Conservation (phyloP, 2,329 filamentous ascomycete genomes). For the Sarocladium brachiariae region DNA sequence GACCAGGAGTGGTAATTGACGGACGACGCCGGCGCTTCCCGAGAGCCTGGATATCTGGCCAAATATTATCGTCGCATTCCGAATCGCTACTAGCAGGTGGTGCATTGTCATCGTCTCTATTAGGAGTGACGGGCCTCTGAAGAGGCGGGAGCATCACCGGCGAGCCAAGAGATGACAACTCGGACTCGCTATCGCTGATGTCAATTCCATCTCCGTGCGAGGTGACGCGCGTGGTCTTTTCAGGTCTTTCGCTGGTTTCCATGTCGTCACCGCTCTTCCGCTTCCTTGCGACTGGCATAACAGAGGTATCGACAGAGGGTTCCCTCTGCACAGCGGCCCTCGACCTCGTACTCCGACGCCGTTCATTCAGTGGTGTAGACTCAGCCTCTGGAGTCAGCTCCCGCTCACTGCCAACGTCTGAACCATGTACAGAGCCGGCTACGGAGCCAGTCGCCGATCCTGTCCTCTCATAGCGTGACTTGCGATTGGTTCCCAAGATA, state of each 20-base stretch:
- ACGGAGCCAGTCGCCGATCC: slow-evolving; percentile 14
- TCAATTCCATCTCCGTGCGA: slow-evolving; percentile 14
- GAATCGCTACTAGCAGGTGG: slow-evolving; percentile 49
- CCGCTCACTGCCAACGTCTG: slow-evolving; percentile 28
- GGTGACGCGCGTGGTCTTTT: slow-evolving; percentile 26
- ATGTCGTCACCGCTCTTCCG: slow-evolving; percentile 48
- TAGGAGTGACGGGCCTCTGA: slow-evolving; percentile 33
- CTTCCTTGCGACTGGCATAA: slow-evolving; percentile 38
- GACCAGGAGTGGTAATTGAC: slow-evolving; percentile 29
- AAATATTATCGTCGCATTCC: slow-evolving; percentile 34
- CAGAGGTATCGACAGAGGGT: slow-evolving; percentile 17
- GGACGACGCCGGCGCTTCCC: slow-evolving; percentile 38
- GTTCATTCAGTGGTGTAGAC: slow-evolving; percentile 54
- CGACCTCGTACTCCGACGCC: slow-evolving; percentile 33
- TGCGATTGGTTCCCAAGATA: slow-evolving; percentile 49
- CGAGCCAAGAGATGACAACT: slow-evolving; percentile 24
- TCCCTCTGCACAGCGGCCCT: slow-evolving; percentile 12
- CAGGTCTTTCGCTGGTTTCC: slow-evolving; percentile 29
- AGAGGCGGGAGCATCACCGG: slow-evolving; percentile 24
- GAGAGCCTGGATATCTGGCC: slow-evolving; percentile 47
- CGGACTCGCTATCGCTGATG: slow-evolving; percentile 28
- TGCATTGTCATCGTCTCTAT: slow-evolving; percentile 41
- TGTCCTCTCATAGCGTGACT: slow-evolving; percentile 18
- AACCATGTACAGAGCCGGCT: slow-evolving; percentile 14
- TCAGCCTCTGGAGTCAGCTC: slow-evolving; percentile 58